Evolutionary conservation across 2,329 filamentous ascomycete species (phyloP), one percentile per base, ranked within the genome.

Genomic region (Alternaria tenuissima): DNA sequence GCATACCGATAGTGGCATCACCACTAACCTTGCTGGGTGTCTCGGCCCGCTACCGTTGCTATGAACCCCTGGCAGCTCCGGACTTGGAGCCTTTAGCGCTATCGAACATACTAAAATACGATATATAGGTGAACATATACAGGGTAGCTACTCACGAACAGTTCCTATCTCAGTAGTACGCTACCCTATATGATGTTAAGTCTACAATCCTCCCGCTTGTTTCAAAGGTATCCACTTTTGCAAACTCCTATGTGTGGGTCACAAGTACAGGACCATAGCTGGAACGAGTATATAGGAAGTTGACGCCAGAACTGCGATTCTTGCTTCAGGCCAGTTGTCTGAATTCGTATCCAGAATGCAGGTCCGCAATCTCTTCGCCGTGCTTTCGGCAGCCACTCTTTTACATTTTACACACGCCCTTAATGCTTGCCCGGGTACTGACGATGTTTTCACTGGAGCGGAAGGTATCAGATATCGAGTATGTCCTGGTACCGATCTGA

Each of bases 401-500:
- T 61, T 70, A 38, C 46, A 66, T 12, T 55, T 62, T 34, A 59
- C 64, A 8, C 30, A 55, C 36, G 65, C 60, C 44, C 60, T 72
- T 28, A 71, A 72, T 54, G 64, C 59, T 26, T 72, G 69, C 51
- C 68, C 69, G 41, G 53, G 30, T 26, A 55, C 62, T 18, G 69
- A 72, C 47, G 63, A 62, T 32, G 57, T 68, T 22, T 68, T 62
- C 41, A 66, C 63, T 22, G 69, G 69, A 53, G 39, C 62, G 20
- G 43, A 58, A 51, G 65, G 67, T 8, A 66, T 72, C 18, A 60
- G 63, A 39, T 72, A 72, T 34, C 65, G 67, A 41, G 48, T 72
- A 32, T 72, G 69, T 41, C 59, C 65, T 4, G 63, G 51, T 22
- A 69, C 69, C 26, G 68, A 72, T 42, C 59, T 68, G 22, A 53